Percentiles rank a stretch among this genome's conserved stretches.
Conservation (phyloP, 2,329 filamentous ascomycete genomes). For the Fusarium acutatum region DNA sequence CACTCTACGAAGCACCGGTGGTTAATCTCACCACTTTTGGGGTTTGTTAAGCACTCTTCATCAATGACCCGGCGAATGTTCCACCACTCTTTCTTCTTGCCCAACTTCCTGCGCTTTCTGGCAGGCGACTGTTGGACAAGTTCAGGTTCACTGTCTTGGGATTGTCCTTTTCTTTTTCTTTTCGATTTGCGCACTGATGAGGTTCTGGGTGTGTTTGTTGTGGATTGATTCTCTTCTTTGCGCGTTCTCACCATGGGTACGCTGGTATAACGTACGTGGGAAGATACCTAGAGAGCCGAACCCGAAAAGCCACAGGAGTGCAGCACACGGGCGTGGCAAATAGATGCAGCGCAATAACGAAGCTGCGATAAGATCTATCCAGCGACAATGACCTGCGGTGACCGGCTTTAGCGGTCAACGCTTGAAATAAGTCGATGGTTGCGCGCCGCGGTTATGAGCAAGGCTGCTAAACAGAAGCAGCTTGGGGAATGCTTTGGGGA, state of each 20-base stretch:
- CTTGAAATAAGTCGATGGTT: conserved; percentile 46
- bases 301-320: conserved; percentile 3
- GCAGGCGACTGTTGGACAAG: not conserved
- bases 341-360: not conserved
- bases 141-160: not conserved
- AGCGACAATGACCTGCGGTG: conserved; percentile 32
- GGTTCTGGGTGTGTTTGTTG: conserved; percentile 25
- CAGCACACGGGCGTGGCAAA: not conserved
- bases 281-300: conserved; percentile 4
- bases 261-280: conserved; percentile 17
- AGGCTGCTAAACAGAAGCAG: conserved; percentile 34
- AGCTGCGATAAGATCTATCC: conserved; percentile 15
- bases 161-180: conserved; percentile 11
- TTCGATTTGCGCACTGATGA: conserved; percentile 31
- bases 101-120: conserved; percentile 10
- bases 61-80: conserved; percentile 48
- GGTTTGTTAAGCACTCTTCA: conserved; percentile 34
- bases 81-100: conserved; percentile 41
- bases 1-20: conserved; percentile 52
- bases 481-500: conserved; percentile 31
- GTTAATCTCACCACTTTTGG: conserved; percentile 23
- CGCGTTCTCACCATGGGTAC: conserved; percentile 48
- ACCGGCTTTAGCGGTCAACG: conserved; percentile 43
- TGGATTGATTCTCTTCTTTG: conserved; percentile 28
- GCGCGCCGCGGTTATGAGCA: conserved; percentile 39